Conservation (phyloP, 805 yeast species). For the Ogataea trehaloabstinens region DNA sequence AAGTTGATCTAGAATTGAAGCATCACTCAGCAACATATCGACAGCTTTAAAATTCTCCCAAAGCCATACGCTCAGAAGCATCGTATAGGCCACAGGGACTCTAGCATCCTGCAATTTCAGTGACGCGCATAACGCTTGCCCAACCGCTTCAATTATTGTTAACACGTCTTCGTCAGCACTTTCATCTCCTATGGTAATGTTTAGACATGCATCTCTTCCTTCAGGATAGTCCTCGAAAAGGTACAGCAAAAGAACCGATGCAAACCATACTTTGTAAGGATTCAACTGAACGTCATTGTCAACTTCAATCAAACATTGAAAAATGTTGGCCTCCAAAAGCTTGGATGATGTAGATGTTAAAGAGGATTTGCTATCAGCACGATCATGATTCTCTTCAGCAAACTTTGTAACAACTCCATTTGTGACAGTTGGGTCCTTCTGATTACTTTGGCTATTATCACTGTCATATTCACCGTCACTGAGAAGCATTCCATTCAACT, state of each 20-base stretch:
- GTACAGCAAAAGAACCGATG: conserved; percentile 61
- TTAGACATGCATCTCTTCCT: conserved; percentile 45
- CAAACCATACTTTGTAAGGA: conserved; percentile 87
- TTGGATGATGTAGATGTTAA: conserved; percentile 20
- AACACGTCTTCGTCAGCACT: conserved; percentile 67
- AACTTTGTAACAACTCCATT: neutral
- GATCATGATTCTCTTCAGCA: neutral
- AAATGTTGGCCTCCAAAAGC: conserved; percentile 55
- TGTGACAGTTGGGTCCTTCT: neutral
- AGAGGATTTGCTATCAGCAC: conserved; percentile 6
- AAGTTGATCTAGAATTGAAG: conserved; percentile 63
- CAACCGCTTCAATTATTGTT: conserved; percentile 68
- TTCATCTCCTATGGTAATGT: conserved; percentile 56
- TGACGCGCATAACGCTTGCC: conserved; percentile 69
- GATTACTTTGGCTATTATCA: conserved; percentile 4
- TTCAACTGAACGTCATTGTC: conserved; percentile 71
- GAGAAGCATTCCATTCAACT: conserved; percentile 21
- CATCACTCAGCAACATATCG: conserved; percentile 67
- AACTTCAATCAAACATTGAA: conserved; percentile 70
- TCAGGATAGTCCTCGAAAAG: conserved; percentile 56
- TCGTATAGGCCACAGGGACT: conserved; percentile 71
- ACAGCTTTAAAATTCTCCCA: conserved; percentile 77
- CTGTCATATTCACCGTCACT: conserved; percentile 11
- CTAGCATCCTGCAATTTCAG: conserved; percentile 66
- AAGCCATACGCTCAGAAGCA: conserved; percentile 72